A percentile compares a stretch with the other conserved stretches of the same genome.
Conservation (phyloP, 2,329 filamentous ascomycete species). For the Trichoderma breve region DNA sequence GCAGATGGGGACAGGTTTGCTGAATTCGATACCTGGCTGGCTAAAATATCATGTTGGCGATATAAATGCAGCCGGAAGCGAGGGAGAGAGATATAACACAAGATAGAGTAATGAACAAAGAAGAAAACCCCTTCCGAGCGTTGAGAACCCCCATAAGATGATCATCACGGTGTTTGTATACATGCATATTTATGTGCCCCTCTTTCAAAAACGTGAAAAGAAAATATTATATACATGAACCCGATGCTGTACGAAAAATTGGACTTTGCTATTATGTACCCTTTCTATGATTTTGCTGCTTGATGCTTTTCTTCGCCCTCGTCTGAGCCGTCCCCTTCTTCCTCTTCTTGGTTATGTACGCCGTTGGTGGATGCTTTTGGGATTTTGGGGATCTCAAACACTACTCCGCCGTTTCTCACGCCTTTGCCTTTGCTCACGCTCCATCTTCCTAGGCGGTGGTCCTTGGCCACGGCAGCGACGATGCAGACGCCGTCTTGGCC, state of each 20-base stretch:
- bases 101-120: neutral
- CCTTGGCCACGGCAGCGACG: constrained; percentile 81
- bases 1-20: neutral
- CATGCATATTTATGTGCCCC: constrained; percentile 8
- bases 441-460: constrained; percentile 84
- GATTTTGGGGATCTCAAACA: constrained; percentile 73
- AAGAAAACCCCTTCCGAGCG: neutral
- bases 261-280: constrained; percentile 25
- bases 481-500: constrained; percentile 77
- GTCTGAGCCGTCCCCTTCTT: constrained; percentile 12
- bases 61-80: neutral
- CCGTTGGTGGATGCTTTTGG: constrained; percentile 36
- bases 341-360: constrained; percentile 29
- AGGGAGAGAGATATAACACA: neutral
- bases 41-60: neutral
- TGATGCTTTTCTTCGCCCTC: constrained; percentile 19
- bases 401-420: constrained; percentile 78
- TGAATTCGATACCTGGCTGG: neutral
- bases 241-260: constrained; percentile 21
- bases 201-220: neutral
- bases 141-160: neutral
- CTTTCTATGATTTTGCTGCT: neutral
- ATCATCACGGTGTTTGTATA: neutral
- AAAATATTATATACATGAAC: constrained; percentile 10
- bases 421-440: constrained; percentile 51